Conservation (phyloP, 2,329 filamentous ascomycete genomes). For the Colletotrichum sublineola region DNA sequence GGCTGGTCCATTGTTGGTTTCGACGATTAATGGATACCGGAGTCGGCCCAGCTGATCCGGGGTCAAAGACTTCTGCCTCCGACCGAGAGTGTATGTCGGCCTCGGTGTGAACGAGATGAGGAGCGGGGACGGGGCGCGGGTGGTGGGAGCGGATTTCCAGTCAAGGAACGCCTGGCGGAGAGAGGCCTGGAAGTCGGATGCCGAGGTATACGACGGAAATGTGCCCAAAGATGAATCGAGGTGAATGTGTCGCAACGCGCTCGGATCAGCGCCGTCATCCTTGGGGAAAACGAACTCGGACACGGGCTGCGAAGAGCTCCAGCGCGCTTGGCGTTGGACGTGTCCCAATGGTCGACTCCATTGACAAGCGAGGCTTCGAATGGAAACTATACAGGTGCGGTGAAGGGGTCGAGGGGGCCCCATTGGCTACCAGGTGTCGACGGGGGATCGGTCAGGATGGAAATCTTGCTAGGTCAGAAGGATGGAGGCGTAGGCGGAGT, state of each 20-base stretch:
- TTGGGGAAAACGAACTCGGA: constrained; percentile 27
- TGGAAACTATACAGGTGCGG: not conserved
- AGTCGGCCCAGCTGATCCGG: constrained; percentile 60
- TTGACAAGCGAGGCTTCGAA: not conserved
- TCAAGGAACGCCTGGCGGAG: constrained; percentile 51
- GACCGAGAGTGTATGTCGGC: constrained; percentile 91
- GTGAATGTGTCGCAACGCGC: constrained; percentile 38
- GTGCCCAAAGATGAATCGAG: not conserved
- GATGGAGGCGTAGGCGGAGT: not conserved
- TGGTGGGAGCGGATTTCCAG: constrained; percentile 50
- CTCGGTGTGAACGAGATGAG: constrained; percentile 86
- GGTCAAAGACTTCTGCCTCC: constrained; percentile 75
- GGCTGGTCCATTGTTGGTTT: constrained; percentile 46
- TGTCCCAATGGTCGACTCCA: not conserved
- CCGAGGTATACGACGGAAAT: constrained; percentile 33
- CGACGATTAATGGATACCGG: constrained; percentile 52
- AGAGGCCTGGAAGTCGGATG: constrained; percentile 40
- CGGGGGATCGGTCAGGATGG: not conserved
- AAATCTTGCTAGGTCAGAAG: not conserved
- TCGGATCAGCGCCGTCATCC: constrained; percentile 23
- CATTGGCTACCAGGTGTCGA: constrained; percentile 11
- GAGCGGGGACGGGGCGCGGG: constrained; percentile 70
- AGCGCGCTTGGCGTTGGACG: constrained; percentile 10
- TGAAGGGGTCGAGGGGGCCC: not conserved
- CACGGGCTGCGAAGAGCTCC: constrained; percentile 25